Conservation (phyloP, 345 rosid species). For the Salix purpurea region DNA sequence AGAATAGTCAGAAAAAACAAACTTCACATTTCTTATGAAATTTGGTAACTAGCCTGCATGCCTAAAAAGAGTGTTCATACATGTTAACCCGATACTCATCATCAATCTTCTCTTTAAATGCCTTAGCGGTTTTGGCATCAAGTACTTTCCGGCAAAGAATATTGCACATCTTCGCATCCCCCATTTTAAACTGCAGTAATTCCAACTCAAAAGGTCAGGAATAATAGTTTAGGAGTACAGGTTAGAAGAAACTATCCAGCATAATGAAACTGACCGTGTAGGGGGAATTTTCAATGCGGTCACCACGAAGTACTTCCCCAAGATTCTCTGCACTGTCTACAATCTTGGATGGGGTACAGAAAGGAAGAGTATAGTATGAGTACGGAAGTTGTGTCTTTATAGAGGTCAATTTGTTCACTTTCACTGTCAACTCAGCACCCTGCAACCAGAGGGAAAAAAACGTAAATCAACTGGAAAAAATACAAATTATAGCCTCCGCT, state of each 20-base stretch:
- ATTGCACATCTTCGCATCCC: constrained; percentile 81
- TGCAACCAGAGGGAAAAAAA: constrained; percentile 20
- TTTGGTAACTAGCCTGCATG: neutral
- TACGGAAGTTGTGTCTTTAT: constrained; percentile 92
- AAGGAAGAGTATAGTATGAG: constrained; percentile 73
- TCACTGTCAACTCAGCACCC: constrained; percentile 77
- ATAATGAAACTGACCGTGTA: constrained; percentile 49
- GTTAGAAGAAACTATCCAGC: neutral
- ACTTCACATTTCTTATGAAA: neutral
- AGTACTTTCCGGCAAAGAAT: constrained; percentile 47
- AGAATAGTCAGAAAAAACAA: constrained; percentile 22
- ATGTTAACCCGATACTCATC: constrained; percentile 94
- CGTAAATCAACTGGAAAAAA: neutral
- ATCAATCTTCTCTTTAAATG: constrained; percentile 78
- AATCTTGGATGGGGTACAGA: constrained; percentile 62
- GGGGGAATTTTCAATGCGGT: constrained; percentile 87
- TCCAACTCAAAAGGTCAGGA: constrained; percentile 17
- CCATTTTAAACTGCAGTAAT: constrained; percentile 74
- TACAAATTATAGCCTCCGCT: neutral
- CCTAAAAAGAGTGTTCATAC: constrained; percentile 35
- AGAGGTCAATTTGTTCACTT: constrained; percentile 90
- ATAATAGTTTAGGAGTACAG: neutral
- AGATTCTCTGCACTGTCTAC: constrained; percentile 94
- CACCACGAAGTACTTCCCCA: constrained; percentile 98
- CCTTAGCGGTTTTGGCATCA: constrained; percentile 61